Evolutionary conservation across 768 basidiomycete genomes (phyloP).

Genomic region (Pleurotus tuber-regium): DNA sequence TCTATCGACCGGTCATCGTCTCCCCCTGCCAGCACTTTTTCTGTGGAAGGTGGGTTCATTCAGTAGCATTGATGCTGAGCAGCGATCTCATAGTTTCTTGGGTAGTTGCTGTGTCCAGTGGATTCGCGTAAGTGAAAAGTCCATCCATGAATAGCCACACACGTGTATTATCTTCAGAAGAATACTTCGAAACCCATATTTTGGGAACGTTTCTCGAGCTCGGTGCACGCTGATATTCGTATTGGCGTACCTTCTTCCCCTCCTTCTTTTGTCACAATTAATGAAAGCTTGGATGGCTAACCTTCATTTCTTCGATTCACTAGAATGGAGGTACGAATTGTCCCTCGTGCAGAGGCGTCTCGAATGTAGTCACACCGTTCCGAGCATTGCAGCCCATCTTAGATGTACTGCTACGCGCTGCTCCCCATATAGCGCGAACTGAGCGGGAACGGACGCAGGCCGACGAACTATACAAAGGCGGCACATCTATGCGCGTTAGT

Average conservation of each 20-base stretch:
- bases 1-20: conserved; percentile 80
- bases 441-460: conserved; percentile 76
- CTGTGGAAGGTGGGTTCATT: conserved; percentile 76
- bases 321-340: conserved; percentile 87
- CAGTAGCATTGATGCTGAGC: not conserved
- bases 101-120: conserved; percentile 76
- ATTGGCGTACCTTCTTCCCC: too few relatives aligned
- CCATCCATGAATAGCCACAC: conserved; percentile 5
- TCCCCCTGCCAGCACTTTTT: conserved; percentile 89
- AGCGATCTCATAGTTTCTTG: not conserved
- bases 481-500: conserved; percentile 61
- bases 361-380: conserved; percentile 68
- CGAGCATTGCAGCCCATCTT: conserved; percentile 71
- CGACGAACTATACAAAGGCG: conserved; percentile 72
- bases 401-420: conserved; percentile 67
- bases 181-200: not conserved
- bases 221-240: too few relatives aligned
- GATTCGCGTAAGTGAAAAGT: conserved; percentile 65
- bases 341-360: conserved; percentile 74
- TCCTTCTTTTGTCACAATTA: too few relatives aligned
- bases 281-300: too few relatives aligned
- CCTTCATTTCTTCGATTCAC: conserved; percentile 13
- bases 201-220: not conserved
- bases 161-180: not conserved
- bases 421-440: conserved; percentile 65